Percentiles rank a stretch among this genome's conserved stretches.
These are phyloP conservation scores for Sugiyamaella japonica DNA, from an alignment of 1,139 yeast genomes.

Conservation along the genomic window DNA sequence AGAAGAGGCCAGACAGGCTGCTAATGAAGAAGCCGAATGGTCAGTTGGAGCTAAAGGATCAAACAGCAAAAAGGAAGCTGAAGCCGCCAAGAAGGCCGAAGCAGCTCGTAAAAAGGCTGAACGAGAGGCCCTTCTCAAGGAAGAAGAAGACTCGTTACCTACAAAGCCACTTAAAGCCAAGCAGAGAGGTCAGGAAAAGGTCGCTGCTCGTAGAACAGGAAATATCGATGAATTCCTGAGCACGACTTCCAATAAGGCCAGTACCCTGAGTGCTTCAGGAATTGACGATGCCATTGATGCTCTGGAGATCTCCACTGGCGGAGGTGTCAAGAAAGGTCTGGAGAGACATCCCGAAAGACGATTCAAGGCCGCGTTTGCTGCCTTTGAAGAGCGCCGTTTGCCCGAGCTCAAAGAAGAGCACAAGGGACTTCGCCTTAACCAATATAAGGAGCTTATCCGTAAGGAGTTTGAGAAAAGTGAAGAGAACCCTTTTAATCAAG, in stretches of 20 bases:
- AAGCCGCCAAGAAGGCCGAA: slow-evolving; percentile 44
- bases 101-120: slow-evolving; percentile 46
- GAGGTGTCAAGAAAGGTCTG: slow-evolving; percentile 55
- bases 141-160: slow-evolving; percentile 65
- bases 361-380: slow-evolving; percentile 76
- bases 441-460: slow-evolving; percentile 67
- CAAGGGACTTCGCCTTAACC: slow-evolving; percentile 80
- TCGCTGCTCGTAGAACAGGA: slow-evolving; percentile 62
- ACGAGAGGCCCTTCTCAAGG: slow-evolving; percentile 49
- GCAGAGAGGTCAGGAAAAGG: slow-evolving; percentile 71
- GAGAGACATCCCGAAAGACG: slow-evolving; percentile 91
- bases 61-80: slow-evolving; percentile 65
- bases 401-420: slow-evolving; percentile 75
- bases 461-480: slow-evolving; percentile 82
- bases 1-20: slow-evolving; percentile 49
- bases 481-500: slow-evolving; percentile 85
- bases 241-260: slow-evolving; percentile 27
- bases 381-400: slow-evolving; percentile 67
- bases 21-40: slow-evolving; percentile 67
- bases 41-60: slow-evolving; percentile 70
- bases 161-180: slow-evolving; percentile 55
- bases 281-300: slow-evolving; percentile 80
- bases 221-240: slow-evolving; percentile 54
- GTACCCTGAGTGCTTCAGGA: slow-evolving; percentile 68
- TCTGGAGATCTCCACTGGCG: slow-evolving; percentile 50